Evolutionary conservation across 305 asterid genomes (phyloP).

Genomic region (Solanum aculeatissimum): DNA sequence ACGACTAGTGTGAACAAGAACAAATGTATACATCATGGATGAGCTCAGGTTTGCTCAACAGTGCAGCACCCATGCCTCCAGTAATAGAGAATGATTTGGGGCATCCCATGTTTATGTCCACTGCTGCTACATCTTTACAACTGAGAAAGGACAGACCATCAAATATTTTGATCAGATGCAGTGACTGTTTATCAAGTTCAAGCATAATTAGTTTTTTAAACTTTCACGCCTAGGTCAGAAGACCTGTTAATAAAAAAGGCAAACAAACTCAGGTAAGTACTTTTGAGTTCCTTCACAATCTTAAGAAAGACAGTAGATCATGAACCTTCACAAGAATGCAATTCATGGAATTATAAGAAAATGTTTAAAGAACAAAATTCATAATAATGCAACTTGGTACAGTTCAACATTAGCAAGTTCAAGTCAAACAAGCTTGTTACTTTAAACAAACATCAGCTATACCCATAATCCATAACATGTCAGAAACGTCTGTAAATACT

Average conservation of each 20-base stretch:
- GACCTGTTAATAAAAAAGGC: background rate
- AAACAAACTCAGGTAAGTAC: background rate
- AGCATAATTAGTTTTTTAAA: background rate
- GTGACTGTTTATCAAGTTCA: background rate
- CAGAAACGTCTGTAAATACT: background rate
- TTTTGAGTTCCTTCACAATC: background rate
- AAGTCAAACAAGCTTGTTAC: background rate
- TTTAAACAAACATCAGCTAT: background rate
- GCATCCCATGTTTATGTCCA: slow-evolving; percentile 94
- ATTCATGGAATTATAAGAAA: background rate
- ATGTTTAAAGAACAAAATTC: background rate
- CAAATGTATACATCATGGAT: slow-evolving; percentile 65
- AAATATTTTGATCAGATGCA: slow-evolving; percentile 3
- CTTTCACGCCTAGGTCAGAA: background rate
- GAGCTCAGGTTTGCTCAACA: slow-evolving; percentile 79
- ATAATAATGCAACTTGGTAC: background rate
- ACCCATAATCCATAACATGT: background rate
- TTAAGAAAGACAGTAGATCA: background rate
- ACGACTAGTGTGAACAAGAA: background rate
- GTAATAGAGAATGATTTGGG: slow-evolving; percentile 79
- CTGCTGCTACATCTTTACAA: slow-evolving; percentile 80
- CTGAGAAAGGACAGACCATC: slow-evolving; percentile 25
- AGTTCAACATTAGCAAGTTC: background rate
- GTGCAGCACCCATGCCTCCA: slow-evolving; percentile 98
- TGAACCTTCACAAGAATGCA: background rate